phyloP scores from a whole-genome alignment of 2,329 filamentous ascomycete species.

The Esteya vermicola region DNA sequence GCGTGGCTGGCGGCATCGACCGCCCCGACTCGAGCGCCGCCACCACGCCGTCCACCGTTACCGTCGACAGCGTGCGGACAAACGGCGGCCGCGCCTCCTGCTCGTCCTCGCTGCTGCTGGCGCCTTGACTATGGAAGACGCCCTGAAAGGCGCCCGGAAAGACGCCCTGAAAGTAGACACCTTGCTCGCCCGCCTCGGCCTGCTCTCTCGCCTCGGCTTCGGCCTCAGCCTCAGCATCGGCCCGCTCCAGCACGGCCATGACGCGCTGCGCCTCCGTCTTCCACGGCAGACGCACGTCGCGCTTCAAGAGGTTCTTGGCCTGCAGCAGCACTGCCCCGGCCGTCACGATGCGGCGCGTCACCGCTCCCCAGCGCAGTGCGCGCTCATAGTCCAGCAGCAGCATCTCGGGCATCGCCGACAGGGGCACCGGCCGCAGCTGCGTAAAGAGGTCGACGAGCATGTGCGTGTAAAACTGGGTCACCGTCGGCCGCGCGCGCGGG shows the following conservation, averaged over 20 bases:
- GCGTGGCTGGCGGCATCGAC: slow-evolving; percentile 51
- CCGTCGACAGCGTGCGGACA: slow-evolving; percentile 17
- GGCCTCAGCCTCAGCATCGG: slow-evolving; percentile 17
- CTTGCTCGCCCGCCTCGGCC: not conserved
- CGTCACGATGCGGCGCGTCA: slow-evolving; percentile 53
- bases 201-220: not conserved
- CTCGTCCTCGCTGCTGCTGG: too few species aligned
- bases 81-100: too few species aligned
- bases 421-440: slow-evolving; percentile 35
- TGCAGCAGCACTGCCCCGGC: slow-evolving; percentile 63
- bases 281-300: slow-evolving; percentile 66
- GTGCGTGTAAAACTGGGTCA: slow-evolving; percentile 60
- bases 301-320: slow-evolving; percentile 70
- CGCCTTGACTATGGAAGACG: too few species aligned
- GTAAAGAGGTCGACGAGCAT: slow-evolving; percentile 64
- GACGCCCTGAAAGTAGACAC: too few species aligned
- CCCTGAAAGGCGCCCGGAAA: too few species aligned
- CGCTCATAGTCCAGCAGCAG: slow-evolving; percentile 54
- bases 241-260: slow-evolving; percentile 48
- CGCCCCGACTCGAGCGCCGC: slow-evolving; percentile 47
- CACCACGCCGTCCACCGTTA: slow-evolving; percentile 46
- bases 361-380: slow-evolving; percentile 39
- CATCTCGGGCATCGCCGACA: slow-evolving; percentile 53
- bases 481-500: slow-evolving; percentile 45
- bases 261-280: slow-evolving; percentile 60